These are phyloP conservation scores for Azolla pinnata DNA, from an alignment of 75 land plant genomes.

Conservation along the genomic window DNA sequence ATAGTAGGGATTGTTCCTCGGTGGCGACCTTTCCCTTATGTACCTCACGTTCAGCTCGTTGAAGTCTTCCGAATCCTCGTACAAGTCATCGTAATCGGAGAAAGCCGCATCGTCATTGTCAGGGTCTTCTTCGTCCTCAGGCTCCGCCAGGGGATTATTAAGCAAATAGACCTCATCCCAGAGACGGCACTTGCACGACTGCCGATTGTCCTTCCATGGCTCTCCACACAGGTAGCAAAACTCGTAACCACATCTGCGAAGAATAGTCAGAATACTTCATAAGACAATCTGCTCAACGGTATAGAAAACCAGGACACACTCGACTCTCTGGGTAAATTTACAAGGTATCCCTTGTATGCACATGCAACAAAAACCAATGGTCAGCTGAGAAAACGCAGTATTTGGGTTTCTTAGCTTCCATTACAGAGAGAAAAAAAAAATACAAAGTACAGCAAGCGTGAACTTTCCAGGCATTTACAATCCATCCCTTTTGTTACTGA, in stretches of 20 bases:
- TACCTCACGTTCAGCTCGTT: slow-evolving; percentile 10
- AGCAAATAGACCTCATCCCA: slow-evolving; percentile 55
- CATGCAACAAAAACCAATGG: too few species aligned
- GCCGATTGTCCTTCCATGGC: slow-evolving; percentile 57
- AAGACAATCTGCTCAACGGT: too few species aligned
- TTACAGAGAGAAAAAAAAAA: too few species aligned
- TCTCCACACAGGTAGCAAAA: slow-evolving; percentile 89
- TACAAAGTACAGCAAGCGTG: too few species aligned
- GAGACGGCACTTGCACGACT: slow-evolving; percentile 56
- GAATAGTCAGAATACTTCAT: too few species aligned
- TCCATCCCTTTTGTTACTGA: too few species aligned
- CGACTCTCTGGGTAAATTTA: background rate
- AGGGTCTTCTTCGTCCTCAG: slow-evolving; percentile 19
- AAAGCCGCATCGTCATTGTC: background rate
- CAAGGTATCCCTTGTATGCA: too few species aligned
- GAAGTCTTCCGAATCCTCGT: slow-evolving; percentile 27
- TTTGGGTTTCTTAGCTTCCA: too few species aligned
- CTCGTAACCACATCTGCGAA: slow-evolving; percentile 78
- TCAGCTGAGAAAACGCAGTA: too few species aligned
- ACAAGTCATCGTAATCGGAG: slow-evolving; percentile 9
- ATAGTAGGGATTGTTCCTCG: slow-evolving; percentile 6
- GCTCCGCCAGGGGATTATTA: slow-evolving; percentile 16
- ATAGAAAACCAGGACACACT: background rate
- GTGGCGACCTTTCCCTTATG: background rate
- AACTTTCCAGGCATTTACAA: too few species aligned